Evolutionary conservation across 768 basidiomycete species (phyloP).

Genomic region (Sporobolomyces phaffii): DNA sequence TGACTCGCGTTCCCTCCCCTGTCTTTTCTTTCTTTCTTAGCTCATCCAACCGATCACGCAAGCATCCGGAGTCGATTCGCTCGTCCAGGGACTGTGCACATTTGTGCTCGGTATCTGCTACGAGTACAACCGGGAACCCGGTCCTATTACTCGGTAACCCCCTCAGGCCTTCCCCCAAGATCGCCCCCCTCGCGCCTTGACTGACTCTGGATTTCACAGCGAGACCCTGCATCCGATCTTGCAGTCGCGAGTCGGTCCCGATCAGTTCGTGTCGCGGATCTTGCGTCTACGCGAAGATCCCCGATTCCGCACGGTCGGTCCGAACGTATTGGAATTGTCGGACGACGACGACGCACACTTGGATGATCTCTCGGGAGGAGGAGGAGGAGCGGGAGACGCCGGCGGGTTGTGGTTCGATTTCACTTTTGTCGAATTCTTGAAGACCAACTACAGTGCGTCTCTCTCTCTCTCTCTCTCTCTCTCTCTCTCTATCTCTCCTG

Average conservation of each 20-base stretch:
- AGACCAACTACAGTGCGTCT: conserved; percentile 84
- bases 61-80: conserved; percentile 70
- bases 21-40: conserved; percentile 49
- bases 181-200: neutral
- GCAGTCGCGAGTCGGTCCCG: conserved; percentile 73
- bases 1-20: too few relatives aligned
- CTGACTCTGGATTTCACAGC: conserved; percentile 48
- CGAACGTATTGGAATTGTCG: conserved; percentile 66
- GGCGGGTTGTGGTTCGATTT: conserved; percentile 96
- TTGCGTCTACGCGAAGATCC: conserved; percentile 82
- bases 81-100: conserved; percentile 82
- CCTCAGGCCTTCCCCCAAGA: neutral
- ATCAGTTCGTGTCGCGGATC: conserved; percentile 80
- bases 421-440: conserved; percentile 97
- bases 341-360: conserved; percentile 31
- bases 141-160: conserved; percentile 81
- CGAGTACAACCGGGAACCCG: conserved; percentile 91
- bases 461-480: neutral
- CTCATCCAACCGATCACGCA: conserved; percentile 93
- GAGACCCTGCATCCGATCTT: conserved; percentile 82
- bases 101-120: conserved; percentile 91
- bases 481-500: neutral
- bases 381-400: too few relatives aligned
- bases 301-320: conserved; percentile 80
- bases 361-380: conserved; percentile 55